phyloP scores from a whole-genome alignment of 345 rosid genomes.

The Gossypium arboreum region DNA sequence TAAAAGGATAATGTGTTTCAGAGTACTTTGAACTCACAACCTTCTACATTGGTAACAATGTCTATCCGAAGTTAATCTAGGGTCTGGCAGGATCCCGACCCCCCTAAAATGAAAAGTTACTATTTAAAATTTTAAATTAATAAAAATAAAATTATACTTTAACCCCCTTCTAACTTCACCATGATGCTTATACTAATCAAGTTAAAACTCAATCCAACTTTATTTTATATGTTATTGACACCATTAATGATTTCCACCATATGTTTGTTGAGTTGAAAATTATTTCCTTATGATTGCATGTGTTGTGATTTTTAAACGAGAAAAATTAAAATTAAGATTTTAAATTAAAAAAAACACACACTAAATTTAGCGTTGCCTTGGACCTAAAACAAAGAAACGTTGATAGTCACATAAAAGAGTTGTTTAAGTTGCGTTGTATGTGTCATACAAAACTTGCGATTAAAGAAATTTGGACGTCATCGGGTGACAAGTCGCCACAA shows the following conservation, averaged over 20 bases:
- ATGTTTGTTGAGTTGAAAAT: too few relatives aligned
- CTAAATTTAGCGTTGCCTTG: neutral
- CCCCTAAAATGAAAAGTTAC: too few relatives aligned
- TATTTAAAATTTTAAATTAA: too few relatives aligned
- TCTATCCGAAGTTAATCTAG: rapidly evolving
- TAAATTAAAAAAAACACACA: too few relatives aligned
- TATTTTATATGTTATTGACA: too few relatives aligned
- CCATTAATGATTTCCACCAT: too few relatives aligned
- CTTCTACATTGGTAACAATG: too few relatives aligned
- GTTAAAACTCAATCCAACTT: rapidly evolving
- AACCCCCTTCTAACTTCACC: too few relatives aligned
- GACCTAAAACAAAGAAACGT: neutral
- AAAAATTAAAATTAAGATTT: too few relatives aligned
- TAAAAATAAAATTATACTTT: too few relatives aligned
- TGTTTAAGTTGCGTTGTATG: neutral
- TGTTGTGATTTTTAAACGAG: too few relatives aligned
- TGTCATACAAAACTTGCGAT: slow-evolving; percentile 20
- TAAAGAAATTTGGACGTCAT: slow-evolving; percentile 24
- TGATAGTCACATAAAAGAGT: neutral
- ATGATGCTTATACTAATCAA: rapidly evolving
- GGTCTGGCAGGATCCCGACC: rapidly evolving
- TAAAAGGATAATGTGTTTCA: rapidly evolving
- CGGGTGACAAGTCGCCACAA: slow-evolving; percentile 28
- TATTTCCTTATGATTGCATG: too few relatives aligned
- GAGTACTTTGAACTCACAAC: rapidly evolving